Percentiles rank a stretch among this genome's conserved stretches.
phyloP scores from a whole-genome alignment of 2,329 filamentous ascomycete species.

The Mycosphaerella sp. region DNA sequence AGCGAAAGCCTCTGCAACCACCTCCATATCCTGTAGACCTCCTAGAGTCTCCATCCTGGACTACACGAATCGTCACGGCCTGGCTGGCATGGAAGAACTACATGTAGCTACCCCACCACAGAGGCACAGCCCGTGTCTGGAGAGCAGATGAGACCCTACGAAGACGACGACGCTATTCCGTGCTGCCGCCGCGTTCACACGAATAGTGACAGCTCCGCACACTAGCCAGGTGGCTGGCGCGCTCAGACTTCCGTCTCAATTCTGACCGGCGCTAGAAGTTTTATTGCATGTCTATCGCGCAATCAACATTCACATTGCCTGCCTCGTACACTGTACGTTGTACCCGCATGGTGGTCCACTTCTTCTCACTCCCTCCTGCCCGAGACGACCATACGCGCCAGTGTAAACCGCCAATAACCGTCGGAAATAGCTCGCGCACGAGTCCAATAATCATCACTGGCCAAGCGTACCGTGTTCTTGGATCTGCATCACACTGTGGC shows the following conservation, averaged over 20 bases:
- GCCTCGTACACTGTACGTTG: not conserved
- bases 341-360: not conserved
- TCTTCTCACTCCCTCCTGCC: not conserved
- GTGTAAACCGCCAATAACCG: conserved; percentile 1
- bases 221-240: not conserved
- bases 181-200: not conserved
- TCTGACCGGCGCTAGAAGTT: not conserved
- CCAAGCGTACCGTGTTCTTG: not conserved
- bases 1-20: no score
- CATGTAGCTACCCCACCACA: not conserved
- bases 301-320: not conserved
- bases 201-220: not conserved
- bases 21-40: not conserved
- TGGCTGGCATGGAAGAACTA: not conserved
- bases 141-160: not conserved
- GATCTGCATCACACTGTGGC: not conserved
- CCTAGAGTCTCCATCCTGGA: not conserved
- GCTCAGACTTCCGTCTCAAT: not conserved
- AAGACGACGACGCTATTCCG: not conserved
- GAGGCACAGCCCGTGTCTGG: not conserved
- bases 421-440: not conserved
- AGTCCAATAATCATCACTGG: not conserved
- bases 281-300: not conserved
- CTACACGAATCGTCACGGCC: not conserved
- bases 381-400: not conserved